phyloP scores from a whole-genome alignment of 2,329 filamentous ascomycete genomes.

The Clonostachys rosea region DNA sequence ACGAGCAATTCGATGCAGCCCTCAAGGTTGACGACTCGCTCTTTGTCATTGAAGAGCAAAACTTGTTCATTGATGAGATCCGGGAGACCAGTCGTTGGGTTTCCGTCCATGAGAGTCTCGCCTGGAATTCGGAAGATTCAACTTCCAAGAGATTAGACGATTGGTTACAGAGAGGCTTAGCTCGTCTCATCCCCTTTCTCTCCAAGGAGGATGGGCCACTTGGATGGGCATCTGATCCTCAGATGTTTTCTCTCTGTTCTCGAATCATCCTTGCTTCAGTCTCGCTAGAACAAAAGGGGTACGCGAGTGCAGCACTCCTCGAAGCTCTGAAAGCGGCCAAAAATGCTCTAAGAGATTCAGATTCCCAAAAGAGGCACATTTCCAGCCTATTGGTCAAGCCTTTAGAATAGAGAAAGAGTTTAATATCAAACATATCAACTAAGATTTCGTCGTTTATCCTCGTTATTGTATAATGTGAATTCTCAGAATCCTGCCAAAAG shows the following conservation, averaged over 20 bases:
- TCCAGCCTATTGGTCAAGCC: constrained; percentile 18
- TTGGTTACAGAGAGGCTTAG: constrained; percentile 50
- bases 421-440: too few species aligned
- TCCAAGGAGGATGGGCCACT: constrained; percentile 55
- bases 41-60: constrained; percentile 88
- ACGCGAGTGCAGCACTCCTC: constrained; percentile 6
- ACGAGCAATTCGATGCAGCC: constrained; percentile 34
- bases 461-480: too few species aligned
- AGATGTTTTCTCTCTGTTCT: constrained; percentile 59
- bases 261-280: constrained; percentile 35
- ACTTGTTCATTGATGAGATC: constrained; percentile 84
- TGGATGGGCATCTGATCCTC: constrained; percentile 66
- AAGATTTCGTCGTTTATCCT: too few species aligned
- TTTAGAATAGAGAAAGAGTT: constrained; percentile 1
- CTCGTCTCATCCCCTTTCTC: constrained; percentile 21
- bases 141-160: constrained; percentile 17
- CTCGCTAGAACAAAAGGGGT: constrained; percentile 18
- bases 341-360: neutral
- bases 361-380: constrained; percentile 6
- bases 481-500: too few species aligned
- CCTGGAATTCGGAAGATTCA: constrained; percentile 10
- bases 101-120: constrained; percentile 31
- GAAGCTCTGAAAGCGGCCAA: constrained; percentile 2
- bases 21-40: constrained; percentile 60
- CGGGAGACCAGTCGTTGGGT: constrained; percentile 70